These are phyloP conservation scores for Nematodospora valgi DNA, from an alignment of 805 yeast species.

Conservation along the genomic window DNA sequence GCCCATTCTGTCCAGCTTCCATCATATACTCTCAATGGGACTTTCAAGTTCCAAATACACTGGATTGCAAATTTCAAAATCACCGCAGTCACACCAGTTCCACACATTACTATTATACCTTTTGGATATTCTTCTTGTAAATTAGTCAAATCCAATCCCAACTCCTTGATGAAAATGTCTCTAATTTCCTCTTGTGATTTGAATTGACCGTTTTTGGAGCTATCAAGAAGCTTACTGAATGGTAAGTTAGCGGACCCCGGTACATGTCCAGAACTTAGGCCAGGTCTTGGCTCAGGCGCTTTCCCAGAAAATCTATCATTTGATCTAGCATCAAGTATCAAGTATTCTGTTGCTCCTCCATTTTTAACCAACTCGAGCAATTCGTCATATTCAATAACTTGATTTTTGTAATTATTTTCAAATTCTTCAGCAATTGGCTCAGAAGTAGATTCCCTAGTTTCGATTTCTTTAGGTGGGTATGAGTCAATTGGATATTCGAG, in stretches of 20 bases:
- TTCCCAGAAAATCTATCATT: slow-evolving; percentile 70
- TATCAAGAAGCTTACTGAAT: slow-evolving; percentile 52
- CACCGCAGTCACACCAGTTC: slow-evolving; percentile 95
- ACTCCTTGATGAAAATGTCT: slow-evolving; percentile 39
- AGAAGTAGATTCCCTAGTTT: neutral
- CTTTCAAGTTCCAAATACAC: slow-evolving; percentile 31
- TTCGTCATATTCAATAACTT: slow-evolving; percentile 67
- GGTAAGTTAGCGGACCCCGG: slow-evolving; percentile 81
- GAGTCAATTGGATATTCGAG: slow-evolving; percentile 47
- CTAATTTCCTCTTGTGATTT: slow-evolving; percentile 45
- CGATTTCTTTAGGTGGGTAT: slow-evolving; percentile 13
- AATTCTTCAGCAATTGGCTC: slow-evolving; percentile 22
- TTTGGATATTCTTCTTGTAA: slow-evolving; percentile 34
- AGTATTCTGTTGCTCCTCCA: slow-evolving; percentile 45
- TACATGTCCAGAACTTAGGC: slow-evolving; percentile 84
- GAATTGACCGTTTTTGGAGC: slow-evolving; percentile 41
- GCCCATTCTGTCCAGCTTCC: slow-evolving; percentile 93
- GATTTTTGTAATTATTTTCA: slow-evolving; percentile 32
- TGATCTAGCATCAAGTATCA: slow-evolving; percentile 81
- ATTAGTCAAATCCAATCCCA: slow-evolving; percentile 27
- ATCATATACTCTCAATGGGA: slow-evolving; percentile 50
- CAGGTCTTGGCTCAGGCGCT: slow-evolving; percentile 87
- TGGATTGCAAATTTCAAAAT: slow-evolving; percentile 70
- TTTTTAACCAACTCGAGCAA: slow-evolving; percentile 54
- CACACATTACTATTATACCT: slow-evolving; percentile 86